phyloP scores from a whole-genome alignment of 1,139 yeast species.

The Diutina pseudorugosa region DNA sequence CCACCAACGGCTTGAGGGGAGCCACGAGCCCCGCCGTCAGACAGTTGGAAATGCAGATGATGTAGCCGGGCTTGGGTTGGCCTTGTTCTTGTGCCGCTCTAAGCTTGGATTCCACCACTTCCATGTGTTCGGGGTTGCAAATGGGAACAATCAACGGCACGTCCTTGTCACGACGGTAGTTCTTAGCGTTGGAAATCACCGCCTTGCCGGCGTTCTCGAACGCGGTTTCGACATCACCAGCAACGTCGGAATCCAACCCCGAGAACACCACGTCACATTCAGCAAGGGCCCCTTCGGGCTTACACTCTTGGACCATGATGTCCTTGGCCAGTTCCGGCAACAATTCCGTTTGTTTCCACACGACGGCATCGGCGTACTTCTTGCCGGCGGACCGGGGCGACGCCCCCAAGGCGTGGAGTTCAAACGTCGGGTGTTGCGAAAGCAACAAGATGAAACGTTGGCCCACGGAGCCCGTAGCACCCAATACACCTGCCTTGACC shows the following conservation, averaged over 20 bases:
- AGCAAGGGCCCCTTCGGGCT: slow-evolving; percentile 53
- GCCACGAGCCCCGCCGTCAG: slow-evolving; percentile 98
- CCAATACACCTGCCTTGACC: slow-evolving; percentile 71
- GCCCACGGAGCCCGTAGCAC: slow-evolving; percentile 97
- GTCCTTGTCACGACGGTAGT: slow-evolving; percentile 76
- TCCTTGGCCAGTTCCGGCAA: slow-evolving; percentile 59
- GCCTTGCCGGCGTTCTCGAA: slow-evolving; percentile 74
- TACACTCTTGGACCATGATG: slow-evolving; percentile 67
- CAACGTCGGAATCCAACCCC: slow-evolving; percentile 87
- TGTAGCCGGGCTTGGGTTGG: slow-evolving; percentile 57
- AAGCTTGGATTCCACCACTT: slow-evolving; percentile 54
- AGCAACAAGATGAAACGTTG: slow-evolving; percentile 85
- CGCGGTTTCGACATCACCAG: slow-evolving; percentile 83
- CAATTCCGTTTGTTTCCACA: slow-evolving; percentile 88
- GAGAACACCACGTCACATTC: slow-evolving; percentile 93
- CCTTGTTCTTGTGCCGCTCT: slow-evolving; percentile 41
- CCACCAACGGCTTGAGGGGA: slow-evolving; percentile 86
- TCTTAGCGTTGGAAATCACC: slow-evolving; percentile 89
- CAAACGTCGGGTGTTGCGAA: slow-evolving; percentile 83
- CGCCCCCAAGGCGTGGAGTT: slow-evolving; percentile 80
- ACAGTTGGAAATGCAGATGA: slow-evolving; percentile 93
- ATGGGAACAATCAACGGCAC: slow-evolving; percentile 95
- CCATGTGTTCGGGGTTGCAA: slow-evolving; percentile 87
- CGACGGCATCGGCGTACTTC: slow-evolving; percentile 69
- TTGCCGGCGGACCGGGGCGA: slow-evolving; percentile 92